Conservation (phyloP, 495 filamentous ascomycete species). For the Aspergillus campestris region DNA sequence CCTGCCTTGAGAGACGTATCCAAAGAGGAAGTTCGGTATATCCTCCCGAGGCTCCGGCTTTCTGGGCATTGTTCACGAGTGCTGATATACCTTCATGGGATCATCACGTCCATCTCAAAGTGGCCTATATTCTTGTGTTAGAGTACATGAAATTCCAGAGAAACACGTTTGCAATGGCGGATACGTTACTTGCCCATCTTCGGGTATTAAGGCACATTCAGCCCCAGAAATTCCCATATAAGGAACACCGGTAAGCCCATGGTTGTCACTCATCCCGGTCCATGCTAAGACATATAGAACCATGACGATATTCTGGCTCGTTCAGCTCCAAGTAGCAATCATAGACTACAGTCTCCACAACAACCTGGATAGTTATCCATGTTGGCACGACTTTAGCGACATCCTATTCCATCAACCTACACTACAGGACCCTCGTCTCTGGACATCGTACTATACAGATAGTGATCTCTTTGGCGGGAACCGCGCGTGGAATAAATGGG, state of each 20-base stretch:
- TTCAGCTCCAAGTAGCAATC: conserved; percentile 4
- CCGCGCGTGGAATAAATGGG: not conserved
- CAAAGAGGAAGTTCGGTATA: not conserved
- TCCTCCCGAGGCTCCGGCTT: not conserved
- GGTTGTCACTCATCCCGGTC: too few relatives aligned
- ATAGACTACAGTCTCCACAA: conserved; percentile 3
- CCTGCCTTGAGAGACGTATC: too few relatives aligned
- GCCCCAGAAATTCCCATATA: not conserved
- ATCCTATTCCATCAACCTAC: not conserved
- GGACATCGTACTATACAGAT: conserved; percentile 1
- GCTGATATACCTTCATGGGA: not conserved
- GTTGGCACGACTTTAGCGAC: not conserved
- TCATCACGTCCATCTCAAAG: conserved; percentile 1
- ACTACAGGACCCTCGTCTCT: conserved; percentile 1
- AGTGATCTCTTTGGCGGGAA: not conserved
- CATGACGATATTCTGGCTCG: conserved; percentile 6
- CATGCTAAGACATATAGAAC: not conserved
- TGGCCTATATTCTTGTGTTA: not conserved
- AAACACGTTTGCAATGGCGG: not conserved
- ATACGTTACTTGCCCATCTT: conserved; percentile 1
- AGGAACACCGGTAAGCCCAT: conserved; percentile 1
- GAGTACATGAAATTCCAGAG: not conserved
- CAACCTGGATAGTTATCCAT: not conserved
- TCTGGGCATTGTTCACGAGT: not conserved
- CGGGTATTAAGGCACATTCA: not conserved